Base-by-base conservation (phyloP, 306 rosid species). In the Vigna hirtella region DNA sequence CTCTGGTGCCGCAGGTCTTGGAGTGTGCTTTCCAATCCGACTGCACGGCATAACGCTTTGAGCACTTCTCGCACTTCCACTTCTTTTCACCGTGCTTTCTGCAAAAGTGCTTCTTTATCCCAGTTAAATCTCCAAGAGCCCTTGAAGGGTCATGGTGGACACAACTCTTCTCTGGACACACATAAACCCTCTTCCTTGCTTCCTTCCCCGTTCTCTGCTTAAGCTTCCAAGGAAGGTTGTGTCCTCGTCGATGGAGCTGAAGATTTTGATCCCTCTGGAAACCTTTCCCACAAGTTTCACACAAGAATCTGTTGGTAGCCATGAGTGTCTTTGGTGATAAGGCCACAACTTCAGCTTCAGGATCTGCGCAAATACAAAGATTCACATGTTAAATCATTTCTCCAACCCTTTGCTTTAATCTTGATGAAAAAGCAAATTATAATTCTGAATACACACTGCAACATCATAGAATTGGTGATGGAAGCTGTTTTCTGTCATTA, bases 81-180 rank as follows among this genome's bases (percentile, higher is more conserved):
- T 90, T 93, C 91, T 93, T 93, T 83, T 93, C 98, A 1, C 98
- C 98, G 24, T 93, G 98, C 81, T 93, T 93, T 52, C 97, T 72
- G 64, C 98, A 91, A n/a, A 93, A 93, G 93, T 93, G 98, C 85
- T 93, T 93, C 72, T 93, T 93, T 13, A 93, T 91, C n/a, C 98
- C 96, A 2, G 98, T 93, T 20, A 93, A 82, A 77, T 93, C 98
- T 53, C 98, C 98, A 12, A 91, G 86, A 13, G 98, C 98, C 76
- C 98, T 84, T 2, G 93, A 89, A 65, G 98, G 89, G 42, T 91
- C 91, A 16, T 91, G 77, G 45, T 93, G 98, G 2, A 93, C 96
- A 26, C 98, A 93, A 53, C 55, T 91, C 79, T 87, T 93, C 48
- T 93, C 98, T 0, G 98, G 98, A 57, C 98, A 93, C 2, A 93